Evolutionary conservation across 2,329 filamentous ascomycete genomes (phyloP).

Genomic region (Davidsoniella neocaledoniae): DNA sequence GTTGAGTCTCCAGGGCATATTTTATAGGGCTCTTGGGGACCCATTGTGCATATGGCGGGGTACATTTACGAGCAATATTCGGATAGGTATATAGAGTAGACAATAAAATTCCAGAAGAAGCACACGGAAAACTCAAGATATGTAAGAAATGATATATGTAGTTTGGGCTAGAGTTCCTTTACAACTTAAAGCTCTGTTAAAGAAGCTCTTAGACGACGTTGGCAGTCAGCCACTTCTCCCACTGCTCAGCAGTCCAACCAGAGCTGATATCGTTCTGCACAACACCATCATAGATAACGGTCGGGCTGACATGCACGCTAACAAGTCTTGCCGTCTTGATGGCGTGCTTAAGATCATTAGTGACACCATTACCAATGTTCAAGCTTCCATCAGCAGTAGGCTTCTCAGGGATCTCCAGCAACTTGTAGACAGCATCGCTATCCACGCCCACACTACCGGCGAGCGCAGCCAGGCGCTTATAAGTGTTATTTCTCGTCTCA

Average conservation of each 20-base stretch:
- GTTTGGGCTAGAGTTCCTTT: not conserved
- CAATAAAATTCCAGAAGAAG: no score
- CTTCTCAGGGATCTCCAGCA: slow-evolving; percentile 54
- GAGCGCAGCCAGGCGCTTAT: slow-evolving; percentile 61
- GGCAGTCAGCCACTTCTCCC: slow-evolving; percentile 64
- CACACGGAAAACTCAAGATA: not conserved
- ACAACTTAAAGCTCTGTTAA: not conserved
- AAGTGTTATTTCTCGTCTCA: slow-evolving; percentile 73
- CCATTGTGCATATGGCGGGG: no score
- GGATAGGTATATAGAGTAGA: no score
- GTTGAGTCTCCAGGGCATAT: no score
- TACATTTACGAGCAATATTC: no score
- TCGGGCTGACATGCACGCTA: slow-evolving; percentile 81
- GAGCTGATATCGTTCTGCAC: slow-evolving; percentile 66
- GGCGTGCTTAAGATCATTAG: slow-evolving; percentile 67
- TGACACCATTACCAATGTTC: slow-evolving; percentile 70
- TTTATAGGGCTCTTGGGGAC: no score
- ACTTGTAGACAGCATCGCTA: slow-evolving; percentile 48
- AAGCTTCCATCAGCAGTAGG: slow-evolving; percentile 47
- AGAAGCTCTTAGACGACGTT: slow-evolving; percentile 5
- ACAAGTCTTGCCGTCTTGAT: slow-evolving; percentile 65
- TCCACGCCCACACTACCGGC: slow-evolving; percentile 52
- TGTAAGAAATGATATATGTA: not conserved
- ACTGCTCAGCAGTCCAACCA: slow-evolving; percentile 63
- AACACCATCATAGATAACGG: slow-evolving; percentile 74